A percentile compares a stretch with the other conserved stretches of the same genome.
phyloP scores from a whole-genome alignment of 257 asterid species.

The Leptodermis oblonga region DNA sequence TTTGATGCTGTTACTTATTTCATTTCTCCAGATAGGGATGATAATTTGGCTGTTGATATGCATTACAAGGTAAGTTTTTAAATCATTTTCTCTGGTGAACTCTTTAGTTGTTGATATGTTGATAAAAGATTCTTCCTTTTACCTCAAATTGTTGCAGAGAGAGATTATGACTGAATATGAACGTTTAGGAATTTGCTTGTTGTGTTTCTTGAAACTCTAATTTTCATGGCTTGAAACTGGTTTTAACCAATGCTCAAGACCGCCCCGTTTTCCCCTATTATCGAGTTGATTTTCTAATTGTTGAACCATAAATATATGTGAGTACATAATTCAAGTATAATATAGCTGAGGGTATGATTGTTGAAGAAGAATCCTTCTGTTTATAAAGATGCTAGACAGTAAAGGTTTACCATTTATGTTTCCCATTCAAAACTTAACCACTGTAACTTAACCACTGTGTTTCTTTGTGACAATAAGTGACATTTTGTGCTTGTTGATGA shows the following conservation, averaged over 20 bases:
- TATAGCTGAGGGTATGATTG: neutral
- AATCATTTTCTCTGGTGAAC: conserved; percentile 1
- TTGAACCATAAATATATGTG: neutral
- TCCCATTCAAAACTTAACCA: neutral
- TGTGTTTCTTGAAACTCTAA: neutral
- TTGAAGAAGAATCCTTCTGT: neutral
- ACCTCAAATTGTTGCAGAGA: neutral
- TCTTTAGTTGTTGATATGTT: neutral
- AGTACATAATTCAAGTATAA: neutral
- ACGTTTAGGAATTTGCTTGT: neutral
- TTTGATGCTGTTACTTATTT: conserved; percentile 51
- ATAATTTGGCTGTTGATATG: conserved; percentile 68
- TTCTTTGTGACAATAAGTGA: neutral
- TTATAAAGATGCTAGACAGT: neutral
- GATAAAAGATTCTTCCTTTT: neutral
- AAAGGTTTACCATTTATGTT: neutral
- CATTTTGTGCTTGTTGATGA: neutral
- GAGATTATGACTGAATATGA: too few species aligned
- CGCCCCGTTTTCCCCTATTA: neutral
- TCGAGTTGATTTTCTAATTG: too few species aligned
- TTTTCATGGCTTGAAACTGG: neutral
- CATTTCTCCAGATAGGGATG: conserved; percentile 68
- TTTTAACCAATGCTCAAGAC: neutral
- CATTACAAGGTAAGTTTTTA: conserved; percentile 54
- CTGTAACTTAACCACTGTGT: neutral